Evolutionary conservation across 148 eudicot species (phyloP).

Genomic region (Rhododendron griersonianum): DNA sequence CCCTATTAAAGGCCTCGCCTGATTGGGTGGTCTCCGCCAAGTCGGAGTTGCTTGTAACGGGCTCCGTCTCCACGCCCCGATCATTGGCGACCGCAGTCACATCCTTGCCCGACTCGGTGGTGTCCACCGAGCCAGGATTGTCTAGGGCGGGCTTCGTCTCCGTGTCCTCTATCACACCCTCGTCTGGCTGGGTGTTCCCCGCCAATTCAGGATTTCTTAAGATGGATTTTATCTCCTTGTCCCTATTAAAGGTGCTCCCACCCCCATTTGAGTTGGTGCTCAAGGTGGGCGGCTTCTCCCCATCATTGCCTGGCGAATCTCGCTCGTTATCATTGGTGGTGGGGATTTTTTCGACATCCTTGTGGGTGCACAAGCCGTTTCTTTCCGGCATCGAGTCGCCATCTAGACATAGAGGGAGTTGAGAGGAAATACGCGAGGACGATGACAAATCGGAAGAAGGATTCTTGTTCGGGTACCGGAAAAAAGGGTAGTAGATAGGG

Average conservation of each 20-base stretch:
- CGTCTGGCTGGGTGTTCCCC: neutral
- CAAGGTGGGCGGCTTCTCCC: neutral
- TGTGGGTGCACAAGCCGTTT: neutral
- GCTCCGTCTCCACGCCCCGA: neutral
- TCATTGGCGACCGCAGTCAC: neutral
- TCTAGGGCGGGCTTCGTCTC: neutral
- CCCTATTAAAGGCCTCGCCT: neutral
- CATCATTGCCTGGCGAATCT: neutral
- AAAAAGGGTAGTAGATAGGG: conserved; percentile 33
- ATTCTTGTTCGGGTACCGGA: conserved; percentile 6
- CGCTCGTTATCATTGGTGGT: neutral
- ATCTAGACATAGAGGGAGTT: neutral
- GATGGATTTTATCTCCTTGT: neutral
- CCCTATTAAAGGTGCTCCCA: no score
- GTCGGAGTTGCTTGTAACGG: neutral
- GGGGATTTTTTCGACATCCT: neutral
- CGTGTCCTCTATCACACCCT: neutral
- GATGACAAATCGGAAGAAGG: neutral
- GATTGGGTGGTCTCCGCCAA: neutral
- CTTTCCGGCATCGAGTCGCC: neutral
- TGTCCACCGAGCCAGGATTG: neutral
- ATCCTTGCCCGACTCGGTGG: neutral
- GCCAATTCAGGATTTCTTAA: no score
- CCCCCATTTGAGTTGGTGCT: neutral
- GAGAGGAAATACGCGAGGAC: neutral